A percentile compares a stretch with the other conserved stretches of the same genome.
Evolutionary conservation across 208 protist genomes (phyloP).

Genomic region (Leptomonas seymouri): DNA sequence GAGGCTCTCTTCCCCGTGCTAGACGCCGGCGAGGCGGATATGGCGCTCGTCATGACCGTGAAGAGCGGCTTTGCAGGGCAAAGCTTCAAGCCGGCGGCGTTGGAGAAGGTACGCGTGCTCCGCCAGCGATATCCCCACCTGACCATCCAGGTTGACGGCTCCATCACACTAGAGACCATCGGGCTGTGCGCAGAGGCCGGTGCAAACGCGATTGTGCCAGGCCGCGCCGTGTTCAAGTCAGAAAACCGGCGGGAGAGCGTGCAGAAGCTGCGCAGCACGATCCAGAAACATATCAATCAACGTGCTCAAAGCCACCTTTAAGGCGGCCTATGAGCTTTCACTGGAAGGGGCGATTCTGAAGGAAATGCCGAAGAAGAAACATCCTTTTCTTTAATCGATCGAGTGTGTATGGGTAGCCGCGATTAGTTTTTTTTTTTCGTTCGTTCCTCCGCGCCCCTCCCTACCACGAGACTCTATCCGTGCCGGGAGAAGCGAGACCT

Average conservation of each 20-base stretch:
- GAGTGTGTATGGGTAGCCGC: not conserved
- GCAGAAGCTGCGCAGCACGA: constrained; percentile 39
- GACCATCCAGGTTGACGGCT: constrained; percentile 99
- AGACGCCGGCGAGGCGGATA: constrained; percentile 90
- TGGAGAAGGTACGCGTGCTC: constrained; percentile 95
- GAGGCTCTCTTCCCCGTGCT: constrained; percentile 60
- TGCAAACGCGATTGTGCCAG: constrained; percentile 98
- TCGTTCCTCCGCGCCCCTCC: too few species aligned
- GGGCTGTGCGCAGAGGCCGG: constrained; percentile 91
- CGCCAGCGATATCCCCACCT: constrained; percentile 82
- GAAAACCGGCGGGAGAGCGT: constrained; percentile 41
- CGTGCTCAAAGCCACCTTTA: constrained; percentile 27
- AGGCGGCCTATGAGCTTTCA: not conserved
- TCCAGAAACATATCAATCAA: constrained; percentile 32
- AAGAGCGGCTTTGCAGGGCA: constrained; percentile 99
- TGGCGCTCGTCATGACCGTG: constrained; percentile 98
- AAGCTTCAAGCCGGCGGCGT: constrained; percentile 96
- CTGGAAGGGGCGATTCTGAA: not conserved
- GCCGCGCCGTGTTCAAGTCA: constrained; percentile 94
- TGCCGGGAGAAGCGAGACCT: not conserved
- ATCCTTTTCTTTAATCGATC: not conserved
- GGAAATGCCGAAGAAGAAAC: not conserved
- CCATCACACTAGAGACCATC: constrained; percentile 94
- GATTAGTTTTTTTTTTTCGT: too few species aligned
- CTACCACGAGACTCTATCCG: too few species aligned